Conservation (phyloP, 2,329 filamentous ascomycete species). For the Boeremia lycopersici region DNA sequence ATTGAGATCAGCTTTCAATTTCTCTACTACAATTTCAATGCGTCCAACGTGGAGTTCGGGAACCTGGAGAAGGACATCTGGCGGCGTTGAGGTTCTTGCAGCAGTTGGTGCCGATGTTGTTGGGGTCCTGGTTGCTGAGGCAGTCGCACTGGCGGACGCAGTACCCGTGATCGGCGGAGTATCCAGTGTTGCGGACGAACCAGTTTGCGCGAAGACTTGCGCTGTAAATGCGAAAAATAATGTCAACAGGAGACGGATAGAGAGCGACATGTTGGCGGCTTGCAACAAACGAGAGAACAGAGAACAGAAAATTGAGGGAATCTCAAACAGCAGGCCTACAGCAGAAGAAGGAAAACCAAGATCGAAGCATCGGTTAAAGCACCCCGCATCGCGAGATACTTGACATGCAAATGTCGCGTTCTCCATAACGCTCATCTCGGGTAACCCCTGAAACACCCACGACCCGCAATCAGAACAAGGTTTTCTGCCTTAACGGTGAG, state of each 20-base stretch:
- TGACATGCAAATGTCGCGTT: constrained; percentile 29
- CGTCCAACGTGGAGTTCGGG: constrained; percentile 63
- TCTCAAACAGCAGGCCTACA: constrained; percentile 3
- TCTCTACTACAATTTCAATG: constrained; percentile 66
- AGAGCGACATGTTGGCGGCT: constrained; percentile 42
- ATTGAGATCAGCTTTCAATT: constrained; percentile 64
- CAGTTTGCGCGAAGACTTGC: constrained; percentile 37
- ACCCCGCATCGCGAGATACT: constrained; percentile 16
- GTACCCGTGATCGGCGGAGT: constrained; percentile 39
- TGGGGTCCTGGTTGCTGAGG: constrained; percentile 14
- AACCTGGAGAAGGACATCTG: constrained; percentile 64
- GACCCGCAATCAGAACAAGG: constrained; percentile 31
- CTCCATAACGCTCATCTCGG: constrained; percentile 41
- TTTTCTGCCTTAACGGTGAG: constrained; percentile 19
- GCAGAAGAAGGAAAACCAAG: constrained; percentile 11
- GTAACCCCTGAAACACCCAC: constrained; percentile 35
- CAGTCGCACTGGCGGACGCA: constrained; percentile 5
- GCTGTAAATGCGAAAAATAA: constrained; percentile 33
- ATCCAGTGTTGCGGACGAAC: constrained; percentile 28
- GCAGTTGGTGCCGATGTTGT: constrained; percentile 33
- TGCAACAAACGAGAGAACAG: constrained; percentile 19
- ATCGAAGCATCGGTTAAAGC: constrained; percentile 24
- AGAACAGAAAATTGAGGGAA: background rate
- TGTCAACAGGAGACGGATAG: constrained; percentile 42
- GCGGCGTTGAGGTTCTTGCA: constrained; percentile 48